Conservation (phyloP, 2,329 filamentous ascomycete genomes). For the Fusarium sarcochroum region DNA sequence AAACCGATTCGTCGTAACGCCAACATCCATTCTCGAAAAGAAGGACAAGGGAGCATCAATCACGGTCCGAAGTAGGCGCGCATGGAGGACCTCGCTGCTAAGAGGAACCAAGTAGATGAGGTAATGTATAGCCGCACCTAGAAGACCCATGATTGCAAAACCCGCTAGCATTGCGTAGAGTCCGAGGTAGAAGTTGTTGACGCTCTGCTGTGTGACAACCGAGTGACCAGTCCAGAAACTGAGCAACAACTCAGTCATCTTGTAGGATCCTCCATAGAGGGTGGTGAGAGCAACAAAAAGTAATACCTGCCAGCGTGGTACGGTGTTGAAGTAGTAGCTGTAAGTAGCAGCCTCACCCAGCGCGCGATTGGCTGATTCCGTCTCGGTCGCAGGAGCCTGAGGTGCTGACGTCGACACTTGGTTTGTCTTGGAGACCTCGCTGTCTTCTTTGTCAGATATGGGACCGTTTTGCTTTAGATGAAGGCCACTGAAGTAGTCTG, state of each 20-base stretch:
- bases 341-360: slow-evolving; percentile 22
- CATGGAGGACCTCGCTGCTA: slow-evolving; percentile 27
- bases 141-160: slow-evolving; percentile 14
- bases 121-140: slow-evolving; percentile 9
- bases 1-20: slow-evolving; percentile 56
- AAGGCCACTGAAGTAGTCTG: slow-evolving; percentile 19
- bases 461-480: slow-evolving; percentile 13
- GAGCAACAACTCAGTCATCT: slow-evolving; percentile 33
- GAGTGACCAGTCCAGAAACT: slow-evolving; percentile 33
- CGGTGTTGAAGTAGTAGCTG: slow-evolving; percentile 19
- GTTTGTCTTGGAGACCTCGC: background rate
- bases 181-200: slow-evolving; percentile 33
- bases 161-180: slow-evolving; percentile 30
- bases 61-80: slow-evolving; percentile 17
- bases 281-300: slow-evolving; percentile 1
- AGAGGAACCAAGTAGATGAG: slow-evolving; percentile 12
- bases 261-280: slow-evolving; percentile 21
- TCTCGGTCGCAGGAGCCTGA: slow-evolving; percentile 4
- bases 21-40: slow-evolving; percentile 55
- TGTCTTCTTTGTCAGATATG: background rate
- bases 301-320: slow-evolving; percentile 15
- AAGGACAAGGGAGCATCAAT: slow-evolving; percentile 54
- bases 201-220: slow-evolving; percentile 8
- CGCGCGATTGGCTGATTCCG: background rate
- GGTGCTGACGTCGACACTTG: background rate